Evolutionary conservation across 129 eudicot genomes (phyloP).

Genomic region (Scalesia atractyloides): DNA sequence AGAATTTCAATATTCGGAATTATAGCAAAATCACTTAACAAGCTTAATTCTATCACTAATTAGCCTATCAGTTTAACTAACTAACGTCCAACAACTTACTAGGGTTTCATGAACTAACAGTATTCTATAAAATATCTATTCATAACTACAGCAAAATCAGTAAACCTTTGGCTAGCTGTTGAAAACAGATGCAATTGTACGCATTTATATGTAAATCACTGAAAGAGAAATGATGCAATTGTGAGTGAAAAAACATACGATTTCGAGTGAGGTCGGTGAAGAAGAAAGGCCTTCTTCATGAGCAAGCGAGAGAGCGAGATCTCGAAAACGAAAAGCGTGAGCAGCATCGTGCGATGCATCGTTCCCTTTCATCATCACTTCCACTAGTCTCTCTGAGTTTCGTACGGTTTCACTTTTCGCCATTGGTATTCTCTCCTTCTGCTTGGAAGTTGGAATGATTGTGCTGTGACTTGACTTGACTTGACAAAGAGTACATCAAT

Average conservation of each 20-base stretch:
- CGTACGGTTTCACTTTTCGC: slow-evolving; percentile 42
- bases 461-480: neutral
- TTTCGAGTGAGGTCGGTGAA: slow-evolving; percentile 61
- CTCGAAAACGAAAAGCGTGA: slow-evolving; percentile 81
- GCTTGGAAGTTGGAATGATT: neutral
- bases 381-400: slow-evolving; percentile 75
- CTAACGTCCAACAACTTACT: neutral
- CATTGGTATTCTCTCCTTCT: slow-evolving; percentile 24
- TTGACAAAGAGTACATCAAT: neutral
- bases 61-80: neutral
- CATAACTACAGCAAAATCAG: neutral
- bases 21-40: neutral
- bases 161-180: neutral
- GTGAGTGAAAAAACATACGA: slow-evolving; percentile 36
- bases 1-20: too few relatives aligned
- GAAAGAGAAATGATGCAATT: neutral
- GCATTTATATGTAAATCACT: neutral
- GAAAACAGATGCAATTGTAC: neutral
- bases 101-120: neutral
- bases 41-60: neutral
- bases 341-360: slow-evolving; percentile 95
- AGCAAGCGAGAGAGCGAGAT: slow-evolving; percentile 84
- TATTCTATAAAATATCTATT: neutral
- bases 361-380: slow-evolving; percentile 66
- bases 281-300: slow-evolving; percentile 62